Evolutionary conservation across 768 basidiomycete genomes (phyloP).

Genomic region (Erythrobasidium yunnanense): DNA sequence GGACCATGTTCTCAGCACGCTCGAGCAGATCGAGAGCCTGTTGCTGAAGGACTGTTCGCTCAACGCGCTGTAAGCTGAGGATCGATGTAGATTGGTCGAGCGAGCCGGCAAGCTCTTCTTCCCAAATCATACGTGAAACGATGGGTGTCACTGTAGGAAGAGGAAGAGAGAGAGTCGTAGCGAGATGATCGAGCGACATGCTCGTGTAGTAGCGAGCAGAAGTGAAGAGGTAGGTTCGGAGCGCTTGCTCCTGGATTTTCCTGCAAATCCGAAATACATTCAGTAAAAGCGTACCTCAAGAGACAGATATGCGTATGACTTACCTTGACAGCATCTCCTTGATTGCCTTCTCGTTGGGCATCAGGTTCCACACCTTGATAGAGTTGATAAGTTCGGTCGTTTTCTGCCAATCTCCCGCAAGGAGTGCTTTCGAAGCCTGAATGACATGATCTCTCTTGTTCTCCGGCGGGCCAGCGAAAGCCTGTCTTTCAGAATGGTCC

Average conservation of each 20-base stretch:
- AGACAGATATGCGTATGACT: conserved; percentile 49
- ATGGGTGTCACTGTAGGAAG: conserved; percentile 72
- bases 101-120: conserved; percentile 77
- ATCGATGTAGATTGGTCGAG: conserved; percentile 83
- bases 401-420: conserved; percentile 93
- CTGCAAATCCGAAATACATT: too few species aligned
- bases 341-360: conserved; percentile 75
- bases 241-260: conserved; percentile 94
- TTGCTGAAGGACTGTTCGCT: conserved; percentile 75
- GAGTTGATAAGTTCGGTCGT: conserved; percentile 84
- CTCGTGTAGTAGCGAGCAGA: conserved; percentile 88
- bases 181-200: conserved; percentile 73
- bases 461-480: conserved; percentile 71
- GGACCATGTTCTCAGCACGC: conserved; percentile 70
- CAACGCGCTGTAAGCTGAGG: conserved; percentile 84
- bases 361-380: conserved; percentile 95
- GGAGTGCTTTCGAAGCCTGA: conserved; percentile 93
- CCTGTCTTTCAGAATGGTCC: conserved; percentile 93
- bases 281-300: conserved; percentile 41
- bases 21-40: conserved; percentile 81
- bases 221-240: conserved; percentile 96
- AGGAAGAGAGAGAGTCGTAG: conserved; percentile 75
- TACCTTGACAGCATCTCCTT: conserved; percentile 93
- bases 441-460: conserved; percentile 97
- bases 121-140: conserved; percentile 98